Evolutionary conservation across 1,139 yeast species (phyloP), one percentile per base, ranked within the genome.

Genomic region (Candida sojae): DNA sequence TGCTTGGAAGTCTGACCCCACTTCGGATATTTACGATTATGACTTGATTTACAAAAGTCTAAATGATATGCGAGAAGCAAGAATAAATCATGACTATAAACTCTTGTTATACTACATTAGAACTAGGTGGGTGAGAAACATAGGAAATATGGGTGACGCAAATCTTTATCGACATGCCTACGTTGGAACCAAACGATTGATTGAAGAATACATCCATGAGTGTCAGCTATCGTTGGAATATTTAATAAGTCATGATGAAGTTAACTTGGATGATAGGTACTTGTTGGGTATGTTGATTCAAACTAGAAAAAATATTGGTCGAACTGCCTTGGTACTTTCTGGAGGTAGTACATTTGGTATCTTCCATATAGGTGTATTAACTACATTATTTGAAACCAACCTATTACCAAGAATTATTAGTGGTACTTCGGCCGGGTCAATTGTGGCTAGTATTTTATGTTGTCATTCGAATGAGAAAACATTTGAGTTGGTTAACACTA

Each of bases 331-430:
- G 43, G 90, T 95, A 30, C 76, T 93, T 45, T 86, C 96, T 43
- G 99, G 99, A 1, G 99, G 99, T 1, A 92, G 96, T 11, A 88
- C 96, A 3, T 88, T 93, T 70, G 99, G 98, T 0, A 72, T 92
- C 45, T 83, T 92, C 55, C 99, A 93, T 57, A 87, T 91, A 48
- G 99, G 99, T 0, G 97, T 93, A 0, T 72, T 92, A 47, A 82
- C 91, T 6, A 88, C 95, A 6, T 73, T 93, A 38, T 70, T 86
- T 43, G 95, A 88, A 57, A 79, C 81, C 42, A 83, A 86, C 46
- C 72, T 92, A 33, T 70, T 93, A 39, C 99, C 99, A 0, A 76
- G 91, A 44, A 89, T 93, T 43, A 82, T 93, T n/a, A 87, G 96
- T 46, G 99, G 99, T 0, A 87, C 96, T 9, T 89, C 97, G 11